Conservation (phyloP, 106 monocot species). For the Narthecium ossifragum region DNA sequence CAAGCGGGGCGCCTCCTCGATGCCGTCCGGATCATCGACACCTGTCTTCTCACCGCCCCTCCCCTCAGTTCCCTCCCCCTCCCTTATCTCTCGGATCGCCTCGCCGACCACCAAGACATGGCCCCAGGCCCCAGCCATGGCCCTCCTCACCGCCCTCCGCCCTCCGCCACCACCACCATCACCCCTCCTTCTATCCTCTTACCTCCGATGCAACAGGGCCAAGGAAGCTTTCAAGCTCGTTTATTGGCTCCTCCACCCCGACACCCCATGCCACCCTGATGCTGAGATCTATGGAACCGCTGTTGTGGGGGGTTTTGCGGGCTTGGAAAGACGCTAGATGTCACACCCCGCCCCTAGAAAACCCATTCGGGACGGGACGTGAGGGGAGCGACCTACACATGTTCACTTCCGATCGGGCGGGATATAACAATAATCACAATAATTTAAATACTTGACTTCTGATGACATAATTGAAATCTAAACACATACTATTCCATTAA, state of each 20-base stretch:
- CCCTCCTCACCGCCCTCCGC: slow-evolving; percentile 35
- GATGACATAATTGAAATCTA: too few relatives aligned
- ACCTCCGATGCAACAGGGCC: slow-evolving; percentile 19
- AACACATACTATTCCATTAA: too few relatives aligned
- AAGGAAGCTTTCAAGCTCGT: slow-evolving; percentile 39
- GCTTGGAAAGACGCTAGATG: slow-evolving; percentile 26
- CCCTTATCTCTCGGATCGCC: slow-evolving; percentile 19
- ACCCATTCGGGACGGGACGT: too few relatives aligned
- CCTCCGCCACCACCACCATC: slow-evolving; percentile 32
- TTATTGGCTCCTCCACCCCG: slow-evolving; percentile 38
- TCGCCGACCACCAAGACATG: slow-evolving; percentile 33
- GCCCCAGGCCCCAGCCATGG: slow-evolving; percentile 26
- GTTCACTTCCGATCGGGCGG: too few relatives aligned
- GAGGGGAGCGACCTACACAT: too few relatives aligned
- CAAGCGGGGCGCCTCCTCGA: slow-evolving; percentile 24
- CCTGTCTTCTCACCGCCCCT: slow-evolving; percentile 37
- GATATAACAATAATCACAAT: too few relatives aligned
- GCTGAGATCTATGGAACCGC: slow-evolving; percentile 14
- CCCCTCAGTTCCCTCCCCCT: slow-evolving; percentile 26
- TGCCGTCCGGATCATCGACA: slow-evolving; percentile 37
- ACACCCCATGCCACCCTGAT: slow-evolving; percentile 40
- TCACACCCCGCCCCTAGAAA: too few relatives aligned
- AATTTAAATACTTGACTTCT: too few relatives aligned
- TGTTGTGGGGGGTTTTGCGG: slow-evolving; percentile 32
- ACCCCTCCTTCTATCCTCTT: slow-evolving; percentile 29